Base-by-base conservation (phyloP, 768 basidiomycete genomes). In the Suillus tomentosus region DNA sequence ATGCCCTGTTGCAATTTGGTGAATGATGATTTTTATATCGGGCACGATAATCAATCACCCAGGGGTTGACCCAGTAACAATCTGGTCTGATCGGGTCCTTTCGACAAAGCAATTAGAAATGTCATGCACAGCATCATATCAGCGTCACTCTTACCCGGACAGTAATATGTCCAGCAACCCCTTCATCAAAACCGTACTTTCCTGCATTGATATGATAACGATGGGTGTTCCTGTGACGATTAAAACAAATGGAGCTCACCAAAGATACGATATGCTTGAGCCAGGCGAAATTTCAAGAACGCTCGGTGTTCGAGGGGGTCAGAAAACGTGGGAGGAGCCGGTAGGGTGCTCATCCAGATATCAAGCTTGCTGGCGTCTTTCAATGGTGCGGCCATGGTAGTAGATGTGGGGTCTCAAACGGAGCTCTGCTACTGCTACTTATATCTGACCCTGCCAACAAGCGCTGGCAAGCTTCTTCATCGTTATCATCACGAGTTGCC, bases 121-220 rank as follows among this genome's bases (percentile, higher is more conserved):
- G 31, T 1, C 31, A 31, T 31, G 31, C 31, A 31, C 31, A 31
- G 5, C 5, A 31, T 31, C 5, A 6, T 31, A 1, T 31, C 31
- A 6, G 31, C 5, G 31, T 31, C 31, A 15, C 15, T 43, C 62
- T 62, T 34, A 63, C 72, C 39, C 82, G 78, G 42, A 83, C 79
- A 34, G 84, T 84, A 65, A 85, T 84, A 66, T 84, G 82, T 1
- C 83, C 83, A 17, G 82, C 80, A 36, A 81, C 74, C 37, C 82
- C 83, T 65, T 84, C 81, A 53, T 79, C 80, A 64, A 78, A 84
- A 24, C 82, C 82, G 36, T 78, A 69, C 59, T 80, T 68, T 31
- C 5, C 31, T 31, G 5, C 31, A 31, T 31, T 31, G 5, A 31
- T 27, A n/a, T n/a, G 60, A 36, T 76, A 2, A 76, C 76, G 37